Evolutionary conservation across 805 yeast species (phyloP).

Genomic region (Candida silvatica): DNA sequence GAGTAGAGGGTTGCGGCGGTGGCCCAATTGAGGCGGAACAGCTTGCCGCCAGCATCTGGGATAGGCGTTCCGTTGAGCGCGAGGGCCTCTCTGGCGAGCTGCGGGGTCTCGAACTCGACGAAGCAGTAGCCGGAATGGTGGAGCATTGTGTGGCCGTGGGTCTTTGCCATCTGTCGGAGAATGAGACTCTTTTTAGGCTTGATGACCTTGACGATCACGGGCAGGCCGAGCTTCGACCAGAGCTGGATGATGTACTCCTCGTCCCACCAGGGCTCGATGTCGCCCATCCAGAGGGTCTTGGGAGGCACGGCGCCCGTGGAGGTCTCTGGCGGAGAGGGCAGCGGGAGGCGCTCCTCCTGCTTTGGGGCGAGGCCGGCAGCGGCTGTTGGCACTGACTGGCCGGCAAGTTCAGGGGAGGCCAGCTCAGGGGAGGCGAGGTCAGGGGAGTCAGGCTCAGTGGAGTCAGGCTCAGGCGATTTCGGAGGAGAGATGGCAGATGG

Average conservation of each 20-base stretch:
- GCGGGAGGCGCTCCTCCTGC: constrained; percentile 12
- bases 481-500: too few species aligned
- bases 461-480: too few species aligned
- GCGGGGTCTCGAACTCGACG: constrained; percentile 61
- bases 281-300: constrained; percentile 84
- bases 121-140: constrained; percentile 62
- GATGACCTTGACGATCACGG: constrained; percentile 61
- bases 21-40: constrained; percentile 77
- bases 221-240: constrained; percentile 49
- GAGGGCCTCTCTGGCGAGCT: constrained; percentile 63
- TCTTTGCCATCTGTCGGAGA: constrained; percentile 22
- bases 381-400: neutral
- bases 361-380: neutral
- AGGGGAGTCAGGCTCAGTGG: too few species aligned
- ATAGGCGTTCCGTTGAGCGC: constrained; percentile 56
- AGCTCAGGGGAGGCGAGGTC: constrained; percentile 2
- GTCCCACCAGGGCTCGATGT: constrained; percentile 71
- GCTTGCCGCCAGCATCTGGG: constrained; percentile 50
- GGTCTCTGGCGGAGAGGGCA: constrained; percentile 48
- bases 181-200: constrained; percentile 33
- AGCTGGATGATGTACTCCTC: constrained; percentile 50
- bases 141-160: constrained; percentile 17
- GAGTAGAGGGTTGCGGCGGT: constrained; percentile 70
- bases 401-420: neutral
- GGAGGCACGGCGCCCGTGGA: constrained; percentile 47